Evolutionary conservation across 108 stramenopile genomes (phyloP).

Genomic region (Skeletonema marinoi): DNA sequence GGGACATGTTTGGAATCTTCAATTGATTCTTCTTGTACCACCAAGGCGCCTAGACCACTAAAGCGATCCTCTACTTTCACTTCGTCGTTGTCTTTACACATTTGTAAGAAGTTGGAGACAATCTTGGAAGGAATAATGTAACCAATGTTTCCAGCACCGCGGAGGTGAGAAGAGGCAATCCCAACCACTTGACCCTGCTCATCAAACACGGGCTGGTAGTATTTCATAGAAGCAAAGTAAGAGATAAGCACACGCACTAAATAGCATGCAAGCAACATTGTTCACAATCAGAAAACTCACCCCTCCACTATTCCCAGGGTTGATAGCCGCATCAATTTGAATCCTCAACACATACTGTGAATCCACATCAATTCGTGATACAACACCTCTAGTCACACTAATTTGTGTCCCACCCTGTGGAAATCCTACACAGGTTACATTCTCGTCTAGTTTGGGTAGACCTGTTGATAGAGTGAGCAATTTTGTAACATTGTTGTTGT

Average conservation of each 20-base stretch:
- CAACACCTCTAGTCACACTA: constrained; percentile 67
- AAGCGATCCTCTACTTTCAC: constrained; percentile 24
- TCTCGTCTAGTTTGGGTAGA: constrained; percentile 62
- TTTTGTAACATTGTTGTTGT: neutral
- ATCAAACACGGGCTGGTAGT: constrained; percentile 60
- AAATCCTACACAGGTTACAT: constrained; percentile 75
- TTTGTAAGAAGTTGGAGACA: constrained; percentile 48
- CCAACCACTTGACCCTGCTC: constrained; percentile 65
- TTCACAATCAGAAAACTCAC: neutral
- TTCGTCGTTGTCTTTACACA: constrained; percentile 39
- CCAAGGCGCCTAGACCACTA: constrained; percentile 30
- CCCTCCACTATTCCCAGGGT: constrained; percentile 67
- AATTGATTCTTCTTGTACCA: constrained; percentile 6
- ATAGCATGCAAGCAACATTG: neutral
- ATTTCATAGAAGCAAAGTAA: neutral
- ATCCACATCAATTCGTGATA: constrained; percentile 65
- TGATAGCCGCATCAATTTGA: constrained; percentile 78
- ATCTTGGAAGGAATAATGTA: constrained; percentile 69
- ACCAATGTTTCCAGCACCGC: constrained; percentile 59
- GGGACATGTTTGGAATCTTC: constrained; percentile 36
- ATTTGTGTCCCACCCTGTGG: constrained; percentile 68
- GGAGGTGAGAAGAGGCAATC: constrained; percentile 57
- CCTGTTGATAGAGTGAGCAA: constrained; percentile 9
- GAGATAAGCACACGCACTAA: neutral
- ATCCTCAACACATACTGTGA: constrained; percentile 57